phyloP scores from a whole-genome alignment of 2,329 filamentous ascomycete genomes.

The Chaetothyriales sp. region DNA sequence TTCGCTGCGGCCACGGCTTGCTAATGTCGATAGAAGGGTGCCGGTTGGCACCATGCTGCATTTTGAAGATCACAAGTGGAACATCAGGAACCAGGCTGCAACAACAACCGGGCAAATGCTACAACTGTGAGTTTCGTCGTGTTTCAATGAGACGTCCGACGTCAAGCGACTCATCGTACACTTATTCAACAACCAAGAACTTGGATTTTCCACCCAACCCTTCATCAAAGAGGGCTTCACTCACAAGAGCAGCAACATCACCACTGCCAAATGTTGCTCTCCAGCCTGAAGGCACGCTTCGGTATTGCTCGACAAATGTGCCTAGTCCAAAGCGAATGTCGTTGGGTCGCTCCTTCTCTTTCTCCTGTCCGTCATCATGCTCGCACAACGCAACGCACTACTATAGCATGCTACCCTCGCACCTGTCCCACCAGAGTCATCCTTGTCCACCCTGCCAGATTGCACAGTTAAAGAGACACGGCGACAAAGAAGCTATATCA shows the following conservation, averaged over 20 bases:
- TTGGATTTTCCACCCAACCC: constrained; percentile 4
- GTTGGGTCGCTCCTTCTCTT: constrained; percentile 11
- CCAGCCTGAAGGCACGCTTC: constrained; percentile 7
- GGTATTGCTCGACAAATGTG: background rate
- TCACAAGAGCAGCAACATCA: constrained; percentile 5
- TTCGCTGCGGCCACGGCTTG: constrained; percentile 17
- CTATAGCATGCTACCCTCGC: constrained; percentile 15
- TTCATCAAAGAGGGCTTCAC: constrained; percentile 5
- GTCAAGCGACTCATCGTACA: background rate
- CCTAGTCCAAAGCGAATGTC: background rate
- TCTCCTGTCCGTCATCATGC: constrained; percentile 14
- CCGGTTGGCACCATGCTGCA: constrained; percentile 12
- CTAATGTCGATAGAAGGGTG: constrained; percentile 16
- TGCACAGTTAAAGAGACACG: constrained; percentile 8
- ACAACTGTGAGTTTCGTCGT: constrained; percentile 15
- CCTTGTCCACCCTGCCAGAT: constrained; percentile 18
- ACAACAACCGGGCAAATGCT: constrained; percentile 19
- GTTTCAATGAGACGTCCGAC: constrained; percentile 2
- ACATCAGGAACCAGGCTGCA: constrained; percentile 11
- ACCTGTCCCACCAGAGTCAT: constrained; percentile 17
- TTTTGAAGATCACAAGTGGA: constrained; percentile 12
- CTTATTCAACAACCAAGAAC: background rate
- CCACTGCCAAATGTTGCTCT: constrained; percentile 13
- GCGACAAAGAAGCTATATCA: constrained; percentile 11
- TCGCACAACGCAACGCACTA: constrained; percentile 12